Evolutionary conservation across 2,329 filamentous ascomycete genomes (phyloP).

Genomic region (Fusarium foetens): DNA sequence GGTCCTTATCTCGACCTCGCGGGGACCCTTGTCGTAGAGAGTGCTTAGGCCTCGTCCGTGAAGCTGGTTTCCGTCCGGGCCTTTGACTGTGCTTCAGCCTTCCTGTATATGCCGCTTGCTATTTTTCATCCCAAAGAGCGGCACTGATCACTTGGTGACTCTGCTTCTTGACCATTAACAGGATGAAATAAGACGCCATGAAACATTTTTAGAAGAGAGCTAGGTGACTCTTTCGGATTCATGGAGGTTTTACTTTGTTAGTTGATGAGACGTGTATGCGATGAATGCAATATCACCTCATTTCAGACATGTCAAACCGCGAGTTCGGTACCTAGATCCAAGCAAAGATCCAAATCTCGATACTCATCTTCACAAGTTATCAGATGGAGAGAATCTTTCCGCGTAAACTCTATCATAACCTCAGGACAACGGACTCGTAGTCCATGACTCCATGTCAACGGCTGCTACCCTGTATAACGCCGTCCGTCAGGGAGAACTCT

Average conservation of each 20-base stretch:
- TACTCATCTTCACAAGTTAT: neutral
- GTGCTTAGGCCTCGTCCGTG: conserved; percentile 17
- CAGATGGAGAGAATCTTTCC: neutral
- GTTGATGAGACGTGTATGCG: neutral
- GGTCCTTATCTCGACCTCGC: conserved; percentile 8
- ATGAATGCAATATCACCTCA: neutral
- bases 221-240: neutral
- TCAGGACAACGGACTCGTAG: neutral
- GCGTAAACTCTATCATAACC: neutral
- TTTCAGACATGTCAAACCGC: neutral
- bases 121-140: neutral
- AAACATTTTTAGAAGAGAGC: neutral
- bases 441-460: neutral
- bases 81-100: conserved; percentile 7
- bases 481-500: neutral
- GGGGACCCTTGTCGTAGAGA: conserved; percentile 2
- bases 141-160: conserved; percentile 22
- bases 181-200: neutral
- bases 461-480: conserved; percentile 10
- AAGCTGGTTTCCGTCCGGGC: neutral
- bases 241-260: neutral
- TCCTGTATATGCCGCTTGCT: conserved; percentile 5
- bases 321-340: neutral
- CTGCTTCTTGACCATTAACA: neutral
- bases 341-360: neutral